These are phyloP conservation scores for Actinomortierella wolfii DNA, from an alignment of 371 early-diverging fungal species.

Conservation along the genomic window DNA sequence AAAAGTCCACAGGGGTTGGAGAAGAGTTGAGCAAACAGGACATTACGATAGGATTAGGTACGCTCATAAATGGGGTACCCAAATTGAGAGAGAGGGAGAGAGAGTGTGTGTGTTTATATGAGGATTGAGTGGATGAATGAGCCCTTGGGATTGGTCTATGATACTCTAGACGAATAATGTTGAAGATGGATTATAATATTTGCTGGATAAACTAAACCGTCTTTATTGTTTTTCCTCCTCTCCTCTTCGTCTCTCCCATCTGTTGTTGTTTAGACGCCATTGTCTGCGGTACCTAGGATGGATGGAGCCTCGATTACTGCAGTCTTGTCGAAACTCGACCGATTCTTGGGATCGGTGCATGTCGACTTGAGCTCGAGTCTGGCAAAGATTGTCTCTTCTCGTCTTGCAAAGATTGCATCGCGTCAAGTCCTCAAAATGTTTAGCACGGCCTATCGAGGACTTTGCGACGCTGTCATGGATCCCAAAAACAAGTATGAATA, in stretches of 20 bases:
- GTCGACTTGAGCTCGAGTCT: conserved; percentile 41
- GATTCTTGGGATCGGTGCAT: conserved; percentile 58
- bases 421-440: conserved; percentile 50
- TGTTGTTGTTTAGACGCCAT: conserved; percentile 52
- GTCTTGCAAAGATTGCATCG: conserved; percentile 42
- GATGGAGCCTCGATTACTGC: conserved; percentile 57
- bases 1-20: too few relatives aligned
- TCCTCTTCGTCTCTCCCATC: not conserved
- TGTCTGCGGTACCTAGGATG: conserved; percentile 62
- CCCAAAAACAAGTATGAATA: conserved; percentile 68
- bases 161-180: too few relatives aligned
- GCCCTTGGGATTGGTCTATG: too few relatives aligned
- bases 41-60: too few relatives aligned
- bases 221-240: not conserved
- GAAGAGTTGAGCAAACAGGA: too few relatives aligned
- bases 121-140: too few relatives aligned
- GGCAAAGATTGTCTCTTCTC: conserved; percentile 39
- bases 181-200: too few relatives aligned
- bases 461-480: conserved; percentile 66
- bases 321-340: conserved; percentile 67
- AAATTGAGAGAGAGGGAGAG: too few relatives aligned
- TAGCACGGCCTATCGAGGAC: conserved; percentile 63
- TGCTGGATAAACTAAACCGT: not conserved
- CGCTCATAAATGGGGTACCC: too few relatives aligned
- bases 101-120: too few relatives aligned